Base-by-base conservation (phyloP, 2,329 filamentous ascomycete genomes). In the Fusarium musae region DNA sequence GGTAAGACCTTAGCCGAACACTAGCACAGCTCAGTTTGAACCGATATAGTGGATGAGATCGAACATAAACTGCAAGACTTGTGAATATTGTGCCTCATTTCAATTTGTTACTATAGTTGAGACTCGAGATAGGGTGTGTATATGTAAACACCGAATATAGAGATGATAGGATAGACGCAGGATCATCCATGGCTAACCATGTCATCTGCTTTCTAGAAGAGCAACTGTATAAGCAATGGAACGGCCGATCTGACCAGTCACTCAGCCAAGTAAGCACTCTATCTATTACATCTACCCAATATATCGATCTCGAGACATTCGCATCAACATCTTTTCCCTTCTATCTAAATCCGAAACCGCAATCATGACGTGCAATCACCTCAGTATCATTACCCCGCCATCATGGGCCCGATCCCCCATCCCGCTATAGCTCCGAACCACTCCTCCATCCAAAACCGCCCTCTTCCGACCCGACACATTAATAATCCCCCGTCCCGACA, bases 331-430 rank as follows among this genome's bases (percentile, higher is more conserved):
- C 17, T 40, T 6, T 17, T 28, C 16, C 30, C 56, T 61, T 62
- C 42, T 32, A n/a, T 36, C 16, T n/a, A 66, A 21, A 28, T 67
- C 36, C 46, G 40, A 58, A 50, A 46, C 28, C 58, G 46, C 46
- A 34, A 23, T 32, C 50, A 69, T 61, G 66, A 60, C 57, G 54
- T 61, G 59, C 49, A 47, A 69, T 47, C 52, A 70, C 40, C 36
- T 43, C 54, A 56, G 59, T 44, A 40, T 62, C 21, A 50, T 63
- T 72, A 77, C 76, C 76, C 76, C 76, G 75, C 76, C 75, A 78
- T 78, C 73, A 76, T 76, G 66, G 68, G 59, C 59, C 36, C 60
- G 54, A 11, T 50, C 47, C 47, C 30, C 47, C n/a, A 26, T 39
- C 50, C 50, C 50, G 23, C 34, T 21, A 37, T 37, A 37, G 17